A percentile compares a stretch with the other conserved stretches of the same genome.
Evolutionary conservation across 352 stramenopile species (phyloP).

Genomic region (Globisporangium lucens): DNA sequence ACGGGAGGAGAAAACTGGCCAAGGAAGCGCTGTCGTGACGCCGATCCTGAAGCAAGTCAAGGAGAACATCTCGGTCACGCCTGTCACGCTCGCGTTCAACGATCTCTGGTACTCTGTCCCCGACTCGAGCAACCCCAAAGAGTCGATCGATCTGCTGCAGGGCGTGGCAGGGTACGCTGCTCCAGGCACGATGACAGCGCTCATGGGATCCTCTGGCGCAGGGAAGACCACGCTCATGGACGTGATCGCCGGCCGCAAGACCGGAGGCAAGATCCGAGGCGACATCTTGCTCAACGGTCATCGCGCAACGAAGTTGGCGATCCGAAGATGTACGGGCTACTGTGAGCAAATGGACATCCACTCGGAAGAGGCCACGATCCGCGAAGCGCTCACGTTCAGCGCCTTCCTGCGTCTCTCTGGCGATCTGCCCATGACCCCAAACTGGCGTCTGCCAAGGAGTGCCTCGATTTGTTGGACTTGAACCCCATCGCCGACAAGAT

Average conservation of each 20-base stretch:
- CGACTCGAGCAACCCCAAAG: slow-evolving; percentile 16
- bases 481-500: slow-evolving; percentile 21
- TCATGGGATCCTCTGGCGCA: slow-evolving; percentile 43
- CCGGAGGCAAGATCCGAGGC: slow-evolving; percentile 60
- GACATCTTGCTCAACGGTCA: slow-evolving; percentile 81
- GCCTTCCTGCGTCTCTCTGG: slow-evolving; percentile 63
- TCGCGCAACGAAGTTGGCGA: slow-evolving; percentile 11
- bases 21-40: not conserved
- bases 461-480: slow-evolving; percentile 22
- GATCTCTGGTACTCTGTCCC: slow-evolving; percentile 26
- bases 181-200: slow-evolving; percentile 32
- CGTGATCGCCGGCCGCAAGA: slow-evolving; percentile 87
- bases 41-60: not conserved
- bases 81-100: slow-evolving; percentile 20
- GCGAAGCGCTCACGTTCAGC: slow-evolving; percentile 90
- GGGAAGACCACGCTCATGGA: slow-evolving; percentile 90
- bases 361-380: slow-evolving; percentile 81
- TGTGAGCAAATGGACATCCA: slow-evolving; percentile 88
- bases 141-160: slow-evolving; percentile 49
- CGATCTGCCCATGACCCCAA: slow-evolving; percentile 14
- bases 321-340: slow-evolving; percentile 25
- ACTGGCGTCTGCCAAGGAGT: slow-evolving; percentile 18
- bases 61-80: slow-evolving; percentile 12
- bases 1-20: too few relatives aligned
- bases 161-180: slow-evolving; percentile 23